Percentiles rank a stretch among this genome's conserved stretches.
Evolutionary conservation across 306 rosid genomes (phyloP).

Genomic region (Cicer bijugum): DNA sequence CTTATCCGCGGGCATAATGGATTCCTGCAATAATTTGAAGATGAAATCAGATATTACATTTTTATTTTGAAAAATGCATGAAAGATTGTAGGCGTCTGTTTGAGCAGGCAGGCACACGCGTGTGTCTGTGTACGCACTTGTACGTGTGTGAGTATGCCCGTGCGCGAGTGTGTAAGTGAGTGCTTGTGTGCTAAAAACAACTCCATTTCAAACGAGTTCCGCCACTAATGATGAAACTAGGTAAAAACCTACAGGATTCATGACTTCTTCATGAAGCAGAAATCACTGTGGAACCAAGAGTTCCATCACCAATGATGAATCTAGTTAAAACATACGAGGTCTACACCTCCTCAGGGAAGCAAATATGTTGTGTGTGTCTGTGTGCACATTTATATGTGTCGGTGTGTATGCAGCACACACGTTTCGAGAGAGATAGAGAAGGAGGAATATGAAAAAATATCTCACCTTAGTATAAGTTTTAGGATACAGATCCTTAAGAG

Average conservation of each 20-base stretch:
- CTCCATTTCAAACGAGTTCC: too few relatives aligned
- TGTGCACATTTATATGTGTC: too few relatives aligned
- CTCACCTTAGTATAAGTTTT: conserved; percentile 91
- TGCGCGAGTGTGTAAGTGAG: neutral
- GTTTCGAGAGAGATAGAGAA: neutral
- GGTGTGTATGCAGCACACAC: neutral
- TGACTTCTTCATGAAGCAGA: too few relatives aligned
- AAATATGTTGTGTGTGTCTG: neutral
- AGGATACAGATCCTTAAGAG: conserved; percentile 87
- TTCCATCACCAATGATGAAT: too few relatives aligned
- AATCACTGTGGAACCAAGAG: too few relatives aligned
- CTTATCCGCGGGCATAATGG: conserved; percentile 88
- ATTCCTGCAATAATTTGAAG: conserved; percentile 70
- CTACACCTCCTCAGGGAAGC: neutral
- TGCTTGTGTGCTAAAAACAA: neutral
- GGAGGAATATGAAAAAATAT: conserved; percentile 19
- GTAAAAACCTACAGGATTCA: too few relatives aligned
- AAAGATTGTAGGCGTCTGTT: neutral
- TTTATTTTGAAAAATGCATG: neutral
- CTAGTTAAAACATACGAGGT: too few relatives aligned
- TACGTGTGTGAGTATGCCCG: too few relatives aligned
- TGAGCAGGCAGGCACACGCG: too few relatives aligned
- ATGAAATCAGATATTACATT: neutral
- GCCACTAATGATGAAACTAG: too few relatives aligned
- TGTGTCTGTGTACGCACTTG: neutral